These are phyloP conservation scores for Kwoniella dejecticola DNA, from an alignment of 768 basidiomycete species.

Conservation along the genomic window DNA sequence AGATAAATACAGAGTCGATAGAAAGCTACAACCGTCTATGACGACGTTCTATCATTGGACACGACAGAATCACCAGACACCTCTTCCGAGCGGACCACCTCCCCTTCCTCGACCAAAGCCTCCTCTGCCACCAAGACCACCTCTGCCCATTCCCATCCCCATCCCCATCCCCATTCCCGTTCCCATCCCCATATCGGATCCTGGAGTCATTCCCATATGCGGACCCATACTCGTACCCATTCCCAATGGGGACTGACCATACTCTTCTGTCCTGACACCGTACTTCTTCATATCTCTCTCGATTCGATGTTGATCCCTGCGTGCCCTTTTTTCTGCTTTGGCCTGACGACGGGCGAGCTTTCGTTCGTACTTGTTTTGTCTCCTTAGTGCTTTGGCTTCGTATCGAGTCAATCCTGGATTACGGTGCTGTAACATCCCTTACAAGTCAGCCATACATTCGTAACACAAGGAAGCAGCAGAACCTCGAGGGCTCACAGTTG, in stretches of 20 bases:
- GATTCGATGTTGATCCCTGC: not conserved
- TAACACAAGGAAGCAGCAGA: no score
- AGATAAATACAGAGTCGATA: no score
- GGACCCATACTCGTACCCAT: not conserved
- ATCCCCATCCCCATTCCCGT: not conserved
- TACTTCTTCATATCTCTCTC: not conserved
- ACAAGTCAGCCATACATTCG: no score
- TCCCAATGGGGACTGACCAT: not conserved
- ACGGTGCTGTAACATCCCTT: not conserved
- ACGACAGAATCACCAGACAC: not conserved
- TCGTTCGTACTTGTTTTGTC: not conserved
- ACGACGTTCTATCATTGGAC: no score
- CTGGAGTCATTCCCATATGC: not conserved
- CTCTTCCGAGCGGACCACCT: not conserved
- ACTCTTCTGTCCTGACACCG: not conserved
- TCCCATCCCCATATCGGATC: not conserved
- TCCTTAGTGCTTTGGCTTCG: not conserved
- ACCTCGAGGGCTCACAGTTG: no score
- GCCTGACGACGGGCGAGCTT: not conserved
- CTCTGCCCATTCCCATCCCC: not conserved
- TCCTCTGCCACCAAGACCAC: not conserved
- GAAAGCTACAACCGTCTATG: no score
- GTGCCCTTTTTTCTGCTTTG: not conserved
- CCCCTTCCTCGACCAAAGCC: not conserved
- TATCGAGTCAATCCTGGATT: not conserved